Conservation (phyloP, 2,329 filamentous ascomycete species). For the Tolypocladium guangdongense region DNA sequence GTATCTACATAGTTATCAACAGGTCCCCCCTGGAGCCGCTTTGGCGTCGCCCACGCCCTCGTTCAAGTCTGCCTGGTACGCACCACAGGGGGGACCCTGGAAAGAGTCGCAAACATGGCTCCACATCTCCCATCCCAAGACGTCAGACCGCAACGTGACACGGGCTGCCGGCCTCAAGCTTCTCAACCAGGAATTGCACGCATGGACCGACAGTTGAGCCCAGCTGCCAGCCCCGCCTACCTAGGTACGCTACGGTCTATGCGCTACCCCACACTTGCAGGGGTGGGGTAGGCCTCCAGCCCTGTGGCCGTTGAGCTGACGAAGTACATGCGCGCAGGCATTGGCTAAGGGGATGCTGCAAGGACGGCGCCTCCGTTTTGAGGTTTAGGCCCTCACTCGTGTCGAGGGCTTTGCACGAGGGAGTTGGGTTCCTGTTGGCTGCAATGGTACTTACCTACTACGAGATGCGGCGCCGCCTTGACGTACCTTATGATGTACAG, state of each 20-base stretch:
- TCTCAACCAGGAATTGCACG: not conserved
- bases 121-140: not conserved
- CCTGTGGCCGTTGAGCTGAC: too few relatives aligned
- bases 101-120: not conserved
- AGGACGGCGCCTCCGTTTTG: not conserved
- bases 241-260: not conserved
- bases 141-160: not conserved
- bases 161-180: not conserved
- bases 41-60: not conserved
- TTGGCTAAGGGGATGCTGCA: not conserved
- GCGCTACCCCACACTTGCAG: not conserved
- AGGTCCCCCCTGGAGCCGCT: not conserved
- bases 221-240: not conserved
- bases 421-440: too few relatives aligned
- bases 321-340: not conserved
- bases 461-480: too few relatives aligned
- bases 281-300: too few relatives aligned
- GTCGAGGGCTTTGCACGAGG: too few relatives aligned
- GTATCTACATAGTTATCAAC: not conserved
- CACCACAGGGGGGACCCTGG: not conserved
- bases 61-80: not conserved
- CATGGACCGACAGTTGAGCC: too few relatives aligned
- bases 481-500: too few relatives aligned
- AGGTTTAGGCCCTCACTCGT: not conserved
- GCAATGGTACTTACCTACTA: too few relatives aligned